Evolutionary conservation across 805 yeast species (phyloP).

Genomic region (Schwanniomyces vanrijiae): DNA sequence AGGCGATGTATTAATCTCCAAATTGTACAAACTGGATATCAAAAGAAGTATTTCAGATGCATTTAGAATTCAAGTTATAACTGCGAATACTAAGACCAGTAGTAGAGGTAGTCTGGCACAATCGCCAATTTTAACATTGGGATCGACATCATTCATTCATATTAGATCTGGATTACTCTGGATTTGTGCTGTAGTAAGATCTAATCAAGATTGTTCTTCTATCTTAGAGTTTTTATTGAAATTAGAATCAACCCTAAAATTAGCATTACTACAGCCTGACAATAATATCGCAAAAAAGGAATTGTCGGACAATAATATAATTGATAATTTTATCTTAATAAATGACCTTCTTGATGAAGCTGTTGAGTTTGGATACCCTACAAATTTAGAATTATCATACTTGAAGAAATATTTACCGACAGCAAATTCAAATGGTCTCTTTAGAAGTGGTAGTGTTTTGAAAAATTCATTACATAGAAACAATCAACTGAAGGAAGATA

Average conservation of each 20-base stretch:
- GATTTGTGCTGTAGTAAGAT: slow-evolving; percentile 86
- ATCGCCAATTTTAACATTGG: slow-evolving; percentile 67
- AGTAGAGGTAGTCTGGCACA: slow-evolving; percentile 24
- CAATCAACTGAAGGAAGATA: slow-evolving; percentile 2
- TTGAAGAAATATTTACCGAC: slow-evolving; percentile 18
- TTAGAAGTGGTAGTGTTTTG: slow-evolving; percentile 1
- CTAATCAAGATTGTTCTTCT: slow-evolving; percentile 80
- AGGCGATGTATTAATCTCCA: slow-evolving; percentile 82
- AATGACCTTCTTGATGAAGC: slow-evolving; percentile 79
- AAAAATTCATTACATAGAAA: background rate
- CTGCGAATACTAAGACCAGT: slow-evolving; percentile 37
- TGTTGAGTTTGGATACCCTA: slow-evolving; percentile 78
- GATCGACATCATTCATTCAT: slow-evolving; percentile 88
- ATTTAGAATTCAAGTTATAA: slow-evolving; percentile 88
- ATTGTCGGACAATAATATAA: slow-evolving; percentile 42
- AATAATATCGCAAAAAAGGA: slow-evolving; percentile 6
- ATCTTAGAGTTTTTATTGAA: slow-evolving; percentile 77
- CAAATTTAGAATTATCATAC: slow-evolving; percentile 51
- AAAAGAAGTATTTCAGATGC: slow-evolving; percentile 81
- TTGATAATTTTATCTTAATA: slow-evolving; percentile 64
- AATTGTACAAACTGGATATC: slow-evolving; percentile 71
- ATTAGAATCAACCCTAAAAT: slow-evolving; percentile 53
- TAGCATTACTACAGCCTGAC: slow-evolving; percentile 14
- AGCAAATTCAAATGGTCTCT: slow-evolving; percentile 10
- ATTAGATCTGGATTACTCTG: slow-evolving; percentile 64